Conservation (phyloP, 176 grass and related monocot genomes). For the Olyra latifolia region DNA sequence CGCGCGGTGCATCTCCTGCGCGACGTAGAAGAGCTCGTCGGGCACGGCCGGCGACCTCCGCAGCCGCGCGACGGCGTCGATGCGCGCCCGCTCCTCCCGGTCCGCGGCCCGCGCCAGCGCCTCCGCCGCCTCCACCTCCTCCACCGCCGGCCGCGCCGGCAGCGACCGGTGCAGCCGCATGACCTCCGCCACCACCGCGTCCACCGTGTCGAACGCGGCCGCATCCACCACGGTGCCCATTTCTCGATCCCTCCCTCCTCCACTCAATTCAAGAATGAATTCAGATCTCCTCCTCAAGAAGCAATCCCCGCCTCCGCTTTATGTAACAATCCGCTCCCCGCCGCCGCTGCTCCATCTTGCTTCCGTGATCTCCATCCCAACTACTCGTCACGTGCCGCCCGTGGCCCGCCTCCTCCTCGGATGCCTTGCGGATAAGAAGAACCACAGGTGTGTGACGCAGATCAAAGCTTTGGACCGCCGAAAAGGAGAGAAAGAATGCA, state of each 20-base stretch:
- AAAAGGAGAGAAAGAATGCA: not conserved
- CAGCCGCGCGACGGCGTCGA: constrained; percentile 62
- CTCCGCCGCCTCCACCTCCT: constrained; percentile 84
- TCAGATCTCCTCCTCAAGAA: constrained; percentile 33
- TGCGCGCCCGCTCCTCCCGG: constrained; percentile 66
- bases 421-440: constrained; percentile 64
- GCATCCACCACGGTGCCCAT: constrained; percentile 52
- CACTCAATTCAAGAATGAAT: constrained; percentile 3
- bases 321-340: constrained; percentile 26
- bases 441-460: constrained; percentile 46
- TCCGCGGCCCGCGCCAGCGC: constrained; percentile 71
- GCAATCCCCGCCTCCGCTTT: constrained; percentile 23
- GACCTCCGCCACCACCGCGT: constrained; percentile 78
- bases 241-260: not conserved
- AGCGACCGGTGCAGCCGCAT: constrained; percentile 80
- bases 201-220: constrained; percentile 65
- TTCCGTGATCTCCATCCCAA: constrained; percentile 46
- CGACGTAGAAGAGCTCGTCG: constrained; percentile 88
- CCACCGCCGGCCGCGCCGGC: constrained; percentile 61
- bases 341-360: constrained; percentile 43
- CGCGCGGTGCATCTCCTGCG: constrained; percentile 92
- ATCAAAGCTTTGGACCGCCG: constrained; percentile 30
- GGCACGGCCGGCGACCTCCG: constrained; percentile 57
- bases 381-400: constrained; percentile 76
- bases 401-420: constrained; percentile 29